Evolutionary conservation across 1,284 basidiomycete genomes (phyloP), one percentile per base, ranked within the genome.

Genomic region (Agroathelia rolfsii): DNA sequence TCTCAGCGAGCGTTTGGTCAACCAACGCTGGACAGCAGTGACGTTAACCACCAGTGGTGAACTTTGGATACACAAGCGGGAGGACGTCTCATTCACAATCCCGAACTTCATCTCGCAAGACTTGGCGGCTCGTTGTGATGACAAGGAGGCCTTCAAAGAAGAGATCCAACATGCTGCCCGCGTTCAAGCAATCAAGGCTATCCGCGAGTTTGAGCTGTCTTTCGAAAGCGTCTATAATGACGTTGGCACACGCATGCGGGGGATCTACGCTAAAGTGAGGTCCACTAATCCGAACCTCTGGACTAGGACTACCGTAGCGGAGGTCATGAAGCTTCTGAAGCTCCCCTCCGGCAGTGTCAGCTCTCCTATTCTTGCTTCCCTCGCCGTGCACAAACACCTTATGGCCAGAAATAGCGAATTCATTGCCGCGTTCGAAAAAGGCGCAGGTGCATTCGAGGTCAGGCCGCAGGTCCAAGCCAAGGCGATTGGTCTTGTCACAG

Each of bases 371-470:
- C 44, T 65, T 32, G 53, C 58, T 23, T 48, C 69, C 6, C 72
- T 85, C 40, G 86, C 82, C 0, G 65, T 80, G 0, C 89, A 95
- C 55, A 68, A 69, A 36, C 68, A 78, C 39, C 58, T 96, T 41
- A 82, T 94, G 74, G 53, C 61, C 6, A 59, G 71, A 9, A 52
- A 75, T 1, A 48, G 69, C 12, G 58, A 78, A 29, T 97, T 86
- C 44, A 50, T 83, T 13, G 73, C 78, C 0, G 66, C 76, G 32
- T 53, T 61, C 14, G 52, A 59, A 19, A 56, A 73, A 25, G 46
- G 58, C 9, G 64, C 61, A 3, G 74, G 78, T 31, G 58, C 49
- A 0, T 90, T 93, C 58, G 51, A 66, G 22, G 71, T 93, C 23
- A 76, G 90, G 3, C 82, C 85, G 1, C 53, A 59, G 18, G 57